Percentiles rank a stretch among this genome's conserved stretches.
phyloP scores from a whole-genome alignment of 805 yeast species.

The Torulaspora microellipsoides region DNA sequence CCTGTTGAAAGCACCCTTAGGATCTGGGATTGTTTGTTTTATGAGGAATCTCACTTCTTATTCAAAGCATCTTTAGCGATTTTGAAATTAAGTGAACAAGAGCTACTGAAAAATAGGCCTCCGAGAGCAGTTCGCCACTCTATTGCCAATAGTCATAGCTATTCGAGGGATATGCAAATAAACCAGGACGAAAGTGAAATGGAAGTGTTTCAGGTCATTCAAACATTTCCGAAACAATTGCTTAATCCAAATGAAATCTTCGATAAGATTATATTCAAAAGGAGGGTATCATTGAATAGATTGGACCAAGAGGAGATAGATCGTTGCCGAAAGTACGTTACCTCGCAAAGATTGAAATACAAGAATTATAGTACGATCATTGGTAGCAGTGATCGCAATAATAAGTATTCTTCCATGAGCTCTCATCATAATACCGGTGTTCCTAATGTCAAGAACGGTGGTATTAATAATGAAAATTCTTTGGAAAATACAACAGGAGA shows the following conservation, averaged over 20 bases:
- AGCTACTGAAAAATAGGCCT: conserved; percentile 38
- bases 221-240: conserved; percentile 69
- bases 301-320: conserved; percentile 78
- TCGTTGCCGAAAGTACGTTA: conserved; percentile 73
- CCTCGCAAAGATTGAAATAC: conserved; percentile 49
- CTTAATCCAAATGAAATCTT: conserved; percentile 66
- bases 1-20: conserved; percentile 86
- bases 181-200: conserved; percentile 42
- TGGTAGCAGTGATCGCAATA: conserved; percentile 10
- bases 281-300: conserved; percentile 65
- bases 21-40: conserved; percentile 93
- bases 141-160: conserved; percentile 3
- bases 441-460: neutral
- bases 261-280: conserved; percentile 66
- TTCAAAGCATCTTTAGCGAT: conserved; percentile 80
- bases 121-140: conserved; percentile 11
- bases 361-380: conserved; percentile 25
- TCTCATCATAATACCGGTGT: neutral
- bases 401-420: neutral
- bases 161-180: conserved; percentile 6
- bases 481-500: neutral
- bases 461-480: conserved; percentile 4
- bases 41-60: conserved; percentile 82
- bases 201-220: conserved; percentile 79
- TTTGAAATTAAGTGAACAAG: conserved; percentile 68